Base-by-base conservation (phyloP, 768 basidiomycete species). In the Sporobolomyces pararoseus region DNA sequence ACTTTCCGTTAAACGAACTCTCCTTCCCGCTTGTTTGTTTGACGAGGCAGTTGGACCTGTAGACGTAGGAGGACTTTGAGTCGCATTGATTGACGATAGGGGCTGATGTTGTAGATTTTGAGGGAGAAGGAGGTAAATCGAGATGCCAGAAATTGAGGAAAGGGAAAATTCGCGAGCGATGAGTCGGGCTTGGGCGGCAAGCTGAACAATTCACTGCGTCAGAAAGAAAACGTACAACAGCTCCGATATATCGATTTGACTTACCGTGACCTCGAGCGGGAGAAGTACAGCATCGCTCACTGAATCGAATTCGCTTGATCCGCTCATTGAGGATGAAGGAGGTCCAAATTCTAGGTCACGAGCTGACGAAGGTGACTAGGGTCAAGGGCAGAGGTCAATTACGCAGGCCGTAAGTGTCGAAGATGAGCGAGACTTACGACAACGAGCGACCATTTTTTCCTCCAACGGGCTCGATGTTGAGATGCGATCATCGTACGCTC, bases 121-220 rank as follows among this genome's bases (percentile, higher is more conserved):
- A n/a, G 32, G 27, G 21, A 55, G 82, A 65, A 86, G 87, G 63
- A 89, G 82, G 77, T 90, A 91, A n/a, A 91, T 83, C 77, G 87
- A 88, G n/a, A 91, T 76, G 29, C 90, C 90, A 13, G 84, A 77
- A 27, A 84, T 87, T 77, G 87, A 89, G 0, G 90, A 90, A 73
- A 91, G 88, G 76, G 85, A 87, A 80, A 87, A 91, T 78, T 91
- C 89, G 58, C 86, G 84, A 6, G 89, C 88, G 69, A 92, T 90
- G 14, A 89, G 88, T 34, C 84, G 83, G 39, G 91, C 80, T 79
- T 92, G 90, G 21, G 84, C 85, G 75, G 85, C 86, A 82, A 91
- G 85, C 90, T 91, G 62, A n/a, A n/a, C 34, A 12, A 27, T 3
- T 31, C 21, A 37, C 16, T 4, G 3, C 9, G 29, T 31, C 9